Evolutionary conservation across 495 filamentous ascomycete genomes (phyloP).

Genomic region (Penicillium lividum): DNA sequence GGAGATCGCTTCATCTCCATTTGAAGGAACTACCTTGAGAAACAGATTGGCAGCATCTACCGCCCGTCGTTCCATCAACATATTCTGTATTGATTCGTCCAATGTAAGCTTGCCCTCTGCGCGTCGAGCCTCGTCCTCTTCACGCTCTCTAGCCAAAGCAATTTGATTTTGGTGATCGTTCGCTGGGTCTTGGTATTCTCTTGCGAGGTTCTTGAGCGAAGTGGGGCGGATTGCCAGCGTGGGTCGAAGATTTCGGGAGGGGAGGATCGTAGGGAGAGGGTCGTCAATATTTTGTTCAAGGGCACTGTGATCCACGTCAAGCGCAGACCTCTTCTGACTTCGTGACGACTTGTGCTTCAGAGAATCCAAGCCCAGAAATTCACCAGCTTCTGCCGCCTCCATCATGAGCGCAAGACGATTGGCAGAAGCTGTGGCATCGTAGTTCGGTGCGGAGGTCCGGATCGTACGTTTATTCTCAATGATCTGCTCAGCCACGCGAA

Average conservation of each 20-base stretch:
- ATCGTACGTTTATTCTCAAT: slow-evolving; percentile 47
- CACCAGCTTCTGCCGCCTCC: slow-evolving; percentile 45
- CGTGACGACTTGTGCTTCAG: slow-evolving; percentile 23
- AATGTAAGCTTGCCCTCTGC: slow-evolving; percentile 9
- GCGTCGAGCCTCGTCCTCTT: slow-evolving; percentile 11
- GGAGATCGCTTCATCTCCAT: slow-evolving; percentile 24
- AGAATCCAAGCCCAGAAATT: slow-evolving; percentile 41
- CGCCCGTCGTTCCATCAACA: slow-evolving; percentile 24
- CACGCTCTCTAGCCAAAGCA: slow-evolving; percentile 17
- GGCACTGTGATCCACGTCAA: background rate
- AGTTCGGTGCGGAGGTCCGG: slow-evolving; percentile 45
- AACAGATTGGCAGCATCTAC: slow-evolving; percentile 47
- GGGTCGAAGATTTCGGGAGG: background rate
- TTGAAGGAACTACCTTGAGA: slow-evolving; percentile 27
- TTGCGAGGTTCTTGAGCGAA: background rate
- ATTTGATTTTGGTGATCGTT: slow-evolving; percentile 6
- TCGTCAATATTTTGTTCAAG: background rate
- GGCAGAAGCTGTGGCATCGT: slow-evolving; percentile 47
- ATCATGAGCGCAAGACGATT: slow-evolving; percentile 41
- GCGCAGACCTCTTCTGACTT: background rate
- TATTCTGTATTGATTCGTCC: slow-evolving; percentile 16
- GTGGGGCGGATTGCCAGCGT: background rate
- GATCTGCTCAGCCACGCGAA: slow-evolving; percentile 43
- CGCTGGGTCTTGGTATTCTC: background rate
- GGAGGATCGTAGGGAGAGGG: background rate